phyloP scores from a whole-genome alignment of 768 basidiomycete species.

The Leccinum pellstonianum region DNA sequence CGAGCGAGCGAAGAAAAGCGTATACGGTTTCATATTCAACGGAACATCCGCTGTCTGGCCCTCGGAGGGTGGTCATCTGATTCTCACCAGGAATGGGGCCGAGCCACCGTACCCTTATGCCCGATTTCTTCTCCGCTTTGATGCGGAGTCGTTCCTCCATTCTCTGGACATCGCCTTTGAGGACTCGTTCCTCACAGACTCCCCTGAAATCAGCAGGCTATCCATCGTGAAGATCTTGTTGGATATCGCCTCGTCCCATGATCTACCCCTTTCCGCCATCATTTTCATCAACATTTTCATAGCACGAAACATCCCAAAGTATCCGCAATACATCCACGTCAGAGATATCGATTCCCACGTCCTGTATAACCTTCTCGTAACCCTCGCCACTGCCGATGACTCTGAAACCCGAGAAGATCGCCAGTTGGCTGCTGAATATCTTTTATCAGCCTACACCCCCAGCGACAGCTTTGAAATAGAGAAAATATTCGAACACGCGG shows the following conservation, averaged over 20 bases:
- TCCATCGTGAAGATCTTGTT: constrained; percentile 81
- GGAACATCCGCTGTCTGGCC: constrained; percentile 83
- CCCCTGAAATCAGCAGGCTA: constrained; percentile 66
- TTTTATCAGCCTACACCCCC: constrained; percentile 89
- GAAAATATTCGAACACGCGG: constrained; percentile 71
- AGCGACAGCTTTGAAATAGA: constrained; percentile 69
- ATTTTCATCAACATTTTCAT: constrained; percentile 95
- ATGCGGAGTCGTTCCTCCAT: constrained; percentile 92
- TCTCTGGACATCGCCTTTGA: constrained; percentile 94
- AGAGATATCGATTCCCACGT: constrained; percentile 54
- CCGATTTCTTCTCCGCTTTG: constrained; percentile 78
- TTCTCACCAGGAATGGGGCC: constrained; percentile 68
- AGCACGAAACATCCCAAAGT: constrained; percentile 95
- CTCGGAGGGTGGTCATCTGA: constrained; percentile 65
- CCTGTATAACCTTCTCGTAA: constrained; percentile 73
- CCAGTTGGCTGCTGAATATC: constrained; percentile 90
- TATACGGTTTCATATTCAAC: constrained; percentile 84
- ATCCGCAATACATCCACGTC: constrained; percentile 71
- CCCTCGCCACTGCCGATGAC: constrained; percentile 75
- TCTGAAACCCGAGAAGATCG: constrained; percentile 85
- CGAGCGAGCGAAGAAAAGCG: constrained; percentile 61
- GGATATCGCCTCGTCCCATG: constrained; percentile 61
- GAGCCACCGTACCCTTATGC: constrained; percentile 92
- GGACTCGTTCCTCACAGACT: constrained; percentile 82
- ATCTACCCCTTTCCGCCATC: constrained; percentile 57